phyloP scores from a whole-genome alignment of 2,329 filamentous ascomycete species.

The Chalaropsis ovoidea region DNA sequence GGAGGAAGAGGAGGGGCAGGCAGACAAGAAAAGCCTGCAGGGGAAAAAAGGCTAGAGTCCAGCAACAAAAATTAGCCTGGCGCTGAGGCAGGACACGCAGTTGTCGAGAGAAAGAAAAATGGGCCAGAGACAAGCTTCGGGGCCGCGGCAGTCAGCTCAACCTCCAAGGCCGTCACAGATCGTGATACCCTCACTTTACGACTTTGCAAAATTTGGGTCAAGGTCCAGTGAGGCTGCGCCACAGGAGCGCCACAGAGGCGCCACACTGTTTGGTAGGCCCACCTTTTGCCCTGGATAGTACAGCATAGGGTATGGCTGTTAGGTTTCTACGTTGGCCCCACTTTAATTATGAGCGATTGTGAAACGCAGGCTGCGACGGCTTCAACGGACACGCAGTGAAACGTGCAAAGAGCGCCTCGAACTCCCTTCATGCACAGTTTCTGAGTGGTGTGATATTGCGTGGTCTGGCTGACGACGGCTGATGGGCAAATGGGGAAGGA shows the following conservation, averaged over 20 bases:
- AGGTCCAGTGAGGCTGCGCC: constrained; percentile 12
- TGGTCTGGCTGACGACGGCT: neutral
- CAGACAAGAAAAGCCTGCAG: neutral
- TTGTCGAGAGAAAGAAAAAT: neutral
- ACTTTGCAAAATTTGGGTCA: constrained; percentile 17
- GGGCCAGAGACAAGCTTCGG: neutral
- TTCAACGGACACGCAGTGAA: neutral
- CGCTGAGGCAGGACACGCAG: neutral
- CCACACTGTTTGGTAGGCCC: neutral
- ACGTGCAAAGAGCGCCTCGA: neutral
- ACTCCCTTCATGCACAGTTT: neutral
- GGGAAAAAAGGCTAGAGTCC: neutral
- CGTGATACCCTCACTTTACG: constrained; percentile 9
- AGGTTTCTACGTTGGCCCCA: neutral
- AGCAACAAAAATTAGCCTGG: neutral
- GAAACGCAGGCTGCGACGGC: neutral
- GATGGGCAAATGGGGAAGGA: too few species aligned
- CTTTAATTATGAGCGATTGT: neutral
- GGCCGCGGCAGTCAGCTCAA: neutral
- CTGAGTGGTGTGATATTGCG: neutral
- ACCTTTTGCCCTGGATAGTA: neutral
- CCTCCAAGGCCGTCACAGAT: neutral
- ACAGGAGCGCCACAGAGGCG: neutral
- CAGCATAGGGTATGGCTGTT: neutral
- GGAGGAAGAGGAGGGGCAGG: neutral